Percentiles rank a stretch among this genome's conserved stretches.
Evolutionary conservation across 306 rosid genomes (phyloP).

Genomic region (Dicorynia guianensis): DNA sequence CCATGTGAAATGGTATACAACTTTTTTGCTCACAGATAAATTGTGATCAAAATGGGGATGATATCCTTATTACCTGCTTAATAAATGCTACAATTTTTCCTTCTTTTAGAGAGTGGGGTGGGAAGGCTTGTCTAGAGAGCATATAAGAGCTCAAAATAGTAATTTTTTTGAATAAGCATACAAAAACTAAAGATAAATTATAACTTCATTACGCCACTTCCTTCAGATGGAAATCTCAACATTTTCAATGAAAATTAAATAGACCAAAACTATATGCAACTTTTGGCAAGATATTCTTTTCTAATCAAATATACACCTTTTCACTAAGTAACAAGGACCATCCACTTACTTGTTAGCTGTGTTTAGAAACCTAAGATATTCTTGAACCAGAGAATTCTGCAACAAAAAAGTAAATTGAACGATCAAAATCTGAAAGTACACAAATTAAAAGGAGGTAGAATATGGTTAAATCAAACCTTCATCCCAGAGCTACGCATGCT

Average conservation of each 20-base stretch:
- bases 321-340: background rate
- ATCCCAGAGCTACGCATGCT: conserved; percentile 59
- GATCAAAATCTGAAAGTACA: conserved; percentile 24
- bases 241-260: conserved; percentile 1
- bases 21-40: background rate
- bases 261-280: too few relatives aligned
- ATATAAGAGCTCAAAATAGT: too few relatives aligned
- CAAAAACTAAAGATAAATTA: background rate
- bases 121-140: background rate
- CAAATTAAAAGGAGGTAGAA: background rate
- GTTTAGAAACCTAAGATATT: conserved; percentile 68
- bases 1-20: conserved; percentile 13
- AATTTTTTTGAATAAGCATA: background rate
- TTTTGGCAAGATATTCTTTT: too few relatives aligned
- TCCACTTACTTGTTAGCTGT: conserved; percentile 81
- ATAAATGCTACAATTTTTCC: background rate
- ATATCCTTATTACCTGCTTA: background rate
- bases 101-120: background rate
- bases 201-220: background rate
- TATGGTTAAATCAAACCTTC: conserved; percentile 62
- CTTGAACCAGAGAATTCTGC: conserved; percentile 71
- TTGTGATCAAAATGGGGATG: background rate
- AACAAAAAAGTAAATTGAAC: conserved; percentile 14
- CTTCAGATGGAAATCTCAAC: background rate
- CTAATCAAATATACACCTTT: background rate